These are phyloP conservation scores for Camelina sativa DNA, from an alignment of 345 rosid species.

Conservation along the genomic window DNA sequence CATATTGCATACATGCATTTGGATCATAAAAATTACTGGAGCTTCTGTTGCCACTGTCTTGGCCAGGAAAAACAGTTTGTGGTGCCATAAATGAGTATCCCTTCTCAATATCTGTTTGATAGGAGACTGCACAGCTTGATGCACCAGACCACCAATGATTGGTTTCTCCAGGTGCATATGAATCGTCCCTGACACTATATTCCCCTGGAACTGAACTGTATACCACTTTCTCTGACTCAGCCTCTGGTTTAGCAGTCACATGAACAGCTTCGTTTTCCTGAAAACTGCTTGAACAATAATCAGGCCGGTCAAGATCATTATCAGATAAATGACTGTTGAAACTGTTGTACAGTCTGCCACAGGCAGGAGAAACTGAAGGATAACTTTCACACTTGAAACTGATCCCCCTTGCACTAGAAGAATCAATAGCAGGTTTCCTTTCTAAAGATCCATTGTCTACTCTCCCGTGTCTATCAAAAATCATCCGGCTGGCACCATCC, in stretches of 20 bases:
- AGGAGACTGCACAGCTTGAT: slow-evolving; percentile 32
- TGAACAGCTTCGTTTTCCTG: slow-evolving; percentile 10
- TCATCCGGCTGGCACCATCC: slow-evolving; percentile 48
- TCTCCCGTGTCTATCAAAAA: slow-evolving; percentile 45
- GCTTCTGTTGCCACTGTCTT: slow-evolving; percentile 42
- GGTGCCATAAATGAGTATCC: slow-evolving; percentile 41
- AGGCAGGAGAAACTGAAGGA: slow-evolving; percentile 41
- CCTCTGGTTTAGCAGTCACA: slow-evolving; percentile 45
- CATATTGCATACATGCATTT: slow-evolving; percentile 44
- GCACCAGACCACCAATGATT: slow-evolving; percentile 44
- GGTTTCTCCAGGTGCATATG: slow-evolving; percentile 44
- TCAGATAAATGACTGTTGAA: slow-evolving; percentile 42
- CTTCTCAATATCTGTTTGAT: slow-evolving; percentile 39
- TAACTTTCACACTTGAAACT: slow-evolving; percentile 47
- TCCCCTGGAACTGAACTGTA: slow-evolving; percentile 42
- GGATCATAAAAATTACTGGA: slow-evolving; percentile 39
- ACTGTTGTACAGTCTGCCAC: slow-evolving; percentile 39
- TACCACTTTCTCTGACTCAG: slow-evolving; percentile 40
- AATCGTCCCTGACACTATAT: slow-evolving; percentile 39
- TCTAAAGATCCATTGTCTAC: slow-evolving; percentile 42
- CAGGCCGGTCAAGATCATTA: slow-evolving; percentile 37
- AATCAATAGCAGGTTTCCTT: slow-evolving; percentile 46
- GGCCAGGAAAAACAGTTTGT: slow-evolving; percentile 36
- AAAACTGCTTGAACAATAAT: slow-evolving; percentile 40
- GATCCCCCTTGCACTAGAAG: slow-evolving; percentile 43